Conservation (phyloP, 2,329 filamentous ascomycete species). For the Aspergillus sojae region DNA sequence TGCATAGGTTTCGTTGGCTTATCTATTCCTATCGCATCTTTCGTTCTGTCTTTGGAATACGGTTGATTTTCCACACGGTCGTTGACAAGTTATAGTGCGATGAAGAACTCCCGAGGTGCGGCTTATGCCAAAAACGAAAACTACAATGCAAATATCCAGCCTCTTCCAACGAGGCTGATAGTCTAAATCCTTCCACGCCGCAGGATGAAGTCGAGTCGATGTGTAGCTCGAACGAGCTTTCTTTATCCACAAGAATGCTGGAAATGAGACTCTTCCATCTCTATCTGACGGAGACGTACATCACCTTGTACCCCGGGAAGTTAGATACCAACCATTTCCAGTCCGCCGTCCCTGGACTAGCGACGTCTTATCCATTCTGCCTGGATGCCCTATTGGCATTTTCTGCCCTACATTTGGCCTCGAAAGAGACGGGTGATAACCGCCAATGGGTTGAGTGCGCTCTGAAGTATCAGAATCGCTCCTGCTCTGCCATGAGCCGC, state of each 20-base stretch:
- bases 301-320: slow-evolving; percentile 34
- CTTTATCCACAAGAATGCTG: slow-evolving; percentile 30
- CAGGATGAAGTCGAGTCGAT: slow-evolving; percentile 22
- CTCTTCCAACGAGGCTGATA: slow-evolving; percentile 26
- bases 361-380: slow-evolving; percentile 48
- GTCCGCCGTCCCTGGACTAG: slow-evolving; percentile 38
- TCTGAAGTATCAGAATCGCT: slow-evolving; percentile 40
- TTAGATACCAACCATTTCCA: slow-evolving; percentile 38
- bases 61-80: neutral
- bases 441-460: slow-evolving; percentile 38
- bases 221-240: slow-evolving; percentile 11
- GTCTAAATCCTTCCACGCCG: slow-evolving; percentile 24
- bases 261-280: slow-evolving; percentile 44
- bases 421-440: slow-evolving; percentile 36
- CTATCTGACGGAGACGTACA: slow-evolving; percentile 40
- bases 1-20: neutral
- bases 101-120: slow-evolving; percentile 39
- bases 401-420: slow-evolving; percentile 48
- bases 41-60: neutral
- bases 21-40: neutral
- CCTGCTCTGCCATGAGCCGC: slow-evolving; percentile 37
- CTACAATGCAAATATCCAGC: slow-evolving; percentile 40
- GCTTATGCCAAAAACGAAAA: slow-evolving; percentile 40
- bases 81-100: slow-evolving; percentile 34
- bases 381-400: slow-evolving; percentile 48